Percentiles rank a stretch among this genome's conserved stretches.
Evolutionary conservation across 306 rosid species (phyloP).

Genomic region (Castanea mollissima): DNA sequence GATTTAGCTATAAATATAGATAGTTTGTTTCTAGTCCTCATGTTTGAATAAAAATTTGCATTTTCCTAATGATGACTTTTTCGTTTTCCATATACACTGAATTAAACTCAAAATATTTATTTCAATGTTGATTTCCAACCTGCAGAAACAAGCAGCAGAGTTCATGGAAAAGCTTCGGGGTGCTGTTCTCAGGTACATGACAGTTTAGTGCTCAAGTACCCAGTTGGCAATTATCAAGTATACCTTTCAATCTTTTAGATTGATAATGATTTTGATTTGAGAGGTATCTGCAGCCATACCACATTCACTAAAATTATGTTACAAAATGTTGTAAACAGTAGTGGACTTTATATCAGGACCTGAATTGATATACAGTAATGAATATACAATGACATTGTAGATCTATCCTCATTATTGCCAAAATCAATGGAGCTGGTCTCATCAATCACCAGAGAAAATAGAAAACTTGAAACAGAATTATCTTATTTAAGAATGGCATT

Average conservation of each 20-base stretch:
- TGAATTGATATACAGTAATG: too few relatives aligned
- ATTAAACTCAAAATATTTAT: background rate
- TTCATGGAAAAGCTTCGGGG: slow-evolving; percentile 94
- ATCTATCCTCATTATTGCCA: background rate
- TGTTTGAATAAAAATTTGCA: background rate
- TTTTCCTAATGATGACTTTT: background rate
- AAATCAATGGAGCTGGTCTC: background rate
- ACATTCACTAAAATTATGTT: background rate
- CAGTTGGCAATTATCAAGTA: slow-evolving; percentile 13
- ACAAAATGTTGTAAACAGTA: background rate
- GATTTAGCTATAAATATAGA: too few relatives aligned
- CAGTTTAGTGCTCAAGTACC: slow-evolving; percentile 52
- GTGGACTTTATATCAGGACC: too few relatives aligned
- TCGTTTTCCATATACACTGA: background rate
- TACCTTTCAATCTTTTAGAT: background rate
- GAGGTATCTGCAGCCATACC: background rate
- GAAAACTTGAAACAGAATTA: background rate
- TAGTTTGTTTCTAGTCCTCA: background rate
- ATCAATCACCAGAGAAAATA: background rate
- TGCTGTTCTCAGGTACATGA: slow-evolving; percentile 74
- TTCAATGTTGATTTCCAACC: slow-evolving; percentile 17
- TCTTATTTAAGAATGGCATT: background rate
- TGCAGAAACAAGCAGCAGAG: slow-evolving; percentile 83
- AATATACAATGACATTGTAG: background rate
- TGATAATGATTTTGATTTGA: background rate